Evolutionary conservation across 306 rosid species (phyloP).

Genomic region (Senna siamea): DNA sequence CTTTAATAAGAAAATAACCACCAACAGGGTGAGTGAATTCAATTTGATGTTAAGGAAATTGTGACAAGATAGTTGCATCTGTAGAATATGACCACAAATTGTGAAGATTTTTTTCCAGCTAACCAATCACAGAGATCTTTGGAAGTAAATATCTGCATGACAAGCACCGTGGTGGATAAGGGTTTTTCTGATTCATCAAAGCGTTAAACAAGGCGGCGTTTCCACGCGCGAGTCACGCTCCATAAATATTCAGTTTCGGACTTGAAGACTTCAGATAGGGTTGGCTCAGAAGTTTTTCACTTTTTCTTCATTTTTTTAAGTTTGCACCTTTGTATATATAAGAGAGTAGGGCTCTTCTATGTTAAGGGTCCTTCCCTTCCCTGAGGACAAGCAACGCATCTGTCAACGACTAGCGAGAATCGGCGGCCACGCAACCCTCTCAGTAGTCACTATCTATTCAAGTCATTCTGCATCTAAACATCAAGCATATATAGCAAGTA

Average conservation of each 20-base stretch:
- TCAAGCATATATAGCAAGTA: neutral
- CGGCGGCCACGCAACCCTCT: neutral
- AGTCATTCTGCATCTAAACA: neutral
- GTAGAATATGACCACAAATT: neutral
- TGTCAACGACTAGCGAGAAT: conserved; percentile 2
- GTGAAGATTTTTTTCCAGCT: neutral
- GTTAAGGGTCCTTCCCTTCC: neutral
- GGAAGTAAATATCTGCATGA: neutral
- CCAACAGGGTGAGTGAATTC: no score
- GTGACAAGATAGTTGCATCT: no score
- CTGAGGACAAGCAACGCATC: neutral
- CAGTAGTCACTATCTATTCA: neutral
- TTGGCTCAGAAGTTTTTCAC: neutral
- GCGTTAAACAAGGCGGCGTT: neutral
- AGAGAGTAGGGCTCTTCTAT: no score
- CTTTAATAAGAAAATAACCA: no score
- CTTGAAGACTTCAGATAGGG: neutral
- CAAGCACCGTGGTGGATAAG: neutral
- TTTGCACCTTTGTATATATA: neutral
- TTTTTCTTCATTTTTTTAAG: neutral
- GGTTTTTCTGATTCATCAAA: neutral
- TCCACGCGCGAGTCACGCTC: neutral
- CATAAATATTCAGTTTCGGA: no score
- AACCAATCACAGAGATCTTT: neutral
- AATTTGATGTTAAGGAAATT: no score